A percentile compares a stretch with the other conserved stretches of the same genome.
These are phyloP conservation scores for Tetrahymena thermophila DNA, from an alignment of 73 alveolate species.

Conservation along the genomic window DNA sequence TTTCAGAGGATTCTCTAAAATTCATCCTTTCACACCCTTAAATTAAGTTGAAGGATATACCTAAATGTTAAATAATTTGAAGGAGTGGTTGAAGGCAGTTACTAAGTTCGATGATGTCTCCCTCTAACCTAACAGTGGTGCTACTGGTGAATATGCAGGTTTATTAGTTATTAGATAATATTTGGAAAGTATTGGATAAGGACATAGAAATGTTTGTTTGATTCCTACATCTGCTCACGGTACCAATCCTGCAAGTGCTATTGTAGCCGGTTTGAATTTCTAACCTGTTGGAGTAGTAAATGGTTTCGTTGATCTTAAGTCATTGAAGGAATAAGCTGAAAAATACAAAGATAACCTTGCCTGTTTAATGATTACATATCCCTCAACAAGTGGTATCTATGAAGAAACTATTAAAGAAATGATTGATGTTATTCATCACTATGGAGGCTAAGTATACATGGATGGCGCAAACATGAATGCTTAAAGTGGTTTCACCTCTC, in stretches of 20 bases:
- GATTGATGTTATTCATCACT: slow-evolving; percentile 52
- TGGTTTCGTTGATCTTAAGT: slow-evolving; percentile 41
- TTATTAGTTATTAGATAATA: slow-evolving; percentile 73
- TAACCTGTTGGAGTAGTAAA: slow-evolving; percentile 47
- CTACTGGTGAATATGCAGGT: slow-evolving; percentile 92
- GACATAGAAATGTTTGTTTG: slow-evolving; percentile 76
- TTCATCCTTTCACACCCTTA: slow-evolving; percentile 88
- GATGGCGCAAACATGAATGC: slow-evolving; percentile 97
- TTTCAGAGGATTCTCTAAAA: slow-evolving; percentile 67
- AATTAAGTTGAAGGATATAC: slow-evolving; percentile 77
- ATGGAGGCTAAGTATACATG: slow-evolving; percentile 89
- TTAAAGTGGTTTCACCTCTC: slow-evolving; percentile 82
- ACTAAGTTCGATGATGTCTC: slow-evolving; percentile 82
- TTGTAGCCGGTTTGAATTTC: slow-evolving; percentile 64
- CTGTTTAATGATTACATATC: slow-evolving; percentile 86
- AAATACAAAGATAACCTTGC: slow-evolving; percentile 66
- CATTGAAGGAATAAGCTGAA: slow-evolving; percentile 56
- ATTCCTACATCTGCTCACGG: slow-evolving; percentile 95
- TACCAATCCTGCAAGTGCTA: slow-evolving; percentile 94
- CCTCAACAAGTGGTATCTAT: slow-evolving; percentile 91
- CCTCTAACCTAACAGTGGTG: slow-evolving; percentile 85
- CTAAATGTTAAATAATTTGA: slow-evolving; percentile 58
- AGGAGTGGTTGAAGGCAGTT: slow-evolving; percentile 46
- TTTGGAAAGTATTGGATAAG: slow-evolving; percentile 66
- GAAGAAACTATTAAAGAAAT: slow-evolving; percentile 72